A percentile compares a stretch with the other conserved stretches of the same genome.
phyloP scores from a whole-genome alignment of 306 rosid species.

The Gillenia trifoliata region DNA sequence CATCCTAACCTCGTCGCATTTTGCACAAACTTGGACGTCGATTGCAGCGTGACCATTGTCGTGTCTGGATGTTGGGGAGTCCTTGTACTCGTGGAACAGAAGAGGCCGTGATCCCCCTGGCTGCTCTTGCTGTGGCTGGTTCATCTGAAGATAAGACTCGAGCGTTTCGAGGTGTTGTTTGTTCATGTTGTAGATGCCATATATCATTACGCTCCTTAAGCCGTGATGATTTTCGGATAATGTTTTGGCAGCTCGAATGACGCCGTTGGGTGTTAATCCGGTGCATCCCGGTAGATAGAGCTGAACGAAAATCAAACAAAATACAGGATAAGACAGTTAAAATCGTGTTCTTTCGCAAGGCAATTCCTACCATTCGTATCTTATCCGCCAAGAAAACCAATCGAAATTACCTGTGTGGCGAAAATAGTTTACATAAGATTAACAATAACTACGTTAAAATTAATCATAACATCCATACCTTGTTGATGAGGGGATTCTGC shows the following conservation, averaged over 20 bases:
- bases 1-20: conserved; percentile 48
- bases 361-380: conserved; percentile 15
- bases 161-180: conserved; percentile 55
- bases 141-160: conserved; percentile 24
- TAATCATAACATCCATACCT: conserved; percentile 37
- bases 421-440: not conserved
- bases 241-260: conserved; percentile 48
- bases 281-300: conserved; percentile 74
- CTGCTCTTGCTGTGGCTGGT: conserved; percentile 20
- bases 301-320: conserved; percentile 39
- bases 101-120: conserved; percentile 22
- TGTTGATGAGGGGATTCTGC: conserved; percentile 51
- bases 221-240: conserved; percentile 43
- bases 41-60: conserved; percentile 22
- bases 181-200: conserved; percentile 55
- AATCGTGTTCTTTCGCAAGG: not conserved
- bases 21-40: conserved; percentile 64
- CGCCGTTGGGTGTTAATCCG: conserved; percentile 67
- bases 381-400: conserved; percentile 16
- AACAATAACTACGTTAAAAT: not conserved
- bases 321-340: not conserved
- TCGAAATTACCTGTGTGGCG: too few relatives aligned
- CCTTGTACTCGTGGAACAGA: conserved; percentile 27
- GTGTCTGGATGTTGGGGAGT: conserved; percentile 6
- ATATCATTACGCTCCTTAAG: conserved; percentile 50